These are phyloP conservation scores for Solanum rostratum DNA, from an alignment of 257 asterid genomes.

Conservation along the genomic window DNA sequence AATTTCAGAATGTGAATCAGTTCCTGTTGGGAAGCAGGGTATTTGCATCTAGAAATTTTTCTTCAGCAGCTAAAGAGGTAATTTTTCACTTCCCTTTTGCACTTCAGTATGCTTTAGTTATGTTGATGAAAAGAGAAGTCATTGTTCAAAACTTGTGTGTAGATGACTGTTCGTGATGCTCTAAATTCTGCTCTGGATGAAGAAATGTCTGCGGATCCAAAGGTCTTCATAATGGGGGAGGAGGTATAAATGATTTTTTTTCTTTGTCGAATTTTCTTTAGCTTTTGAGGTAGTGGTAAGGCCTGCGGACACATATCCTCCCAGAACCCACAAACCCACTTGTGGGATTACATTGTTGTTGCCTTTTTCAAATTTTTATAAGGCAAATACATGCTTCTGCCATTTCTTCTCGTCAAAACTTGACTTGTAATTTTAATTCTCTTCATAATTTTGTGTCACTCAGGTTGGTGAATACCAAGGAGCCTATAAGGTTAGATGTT, in stretches of 20 bases:
- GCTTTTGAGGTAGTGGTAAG: neutral
- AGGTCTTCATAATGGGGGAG: constrained; percentile 87
- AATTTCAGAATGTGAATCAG: neutral
- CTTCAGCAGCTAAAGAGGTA: constrained; percentile 67
- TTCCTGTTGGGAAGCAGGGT: constrained; percentile 28
- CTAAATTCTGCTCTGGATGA: constrained; percentile 89
- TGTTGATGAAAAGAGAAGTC: neutral
- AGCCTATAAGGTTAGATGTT: constrained; percentile 75
- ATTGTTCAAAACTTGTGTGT: constrained; percentile 9
- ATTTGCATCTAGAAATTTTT: constrained; percentile 46
- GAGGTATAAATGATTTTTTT: constrained; percentile 41
- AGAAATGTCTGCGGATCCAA: constrained; percentile 97
- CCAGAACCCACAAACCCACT: neutral
- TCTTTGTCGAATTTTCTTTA: neutral
- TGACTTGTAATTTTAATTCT: neutral
- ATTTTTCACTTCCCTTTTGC: neutral
- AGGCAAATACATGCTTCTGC: neutral
- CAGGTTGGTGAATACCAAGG: constrained; percentile 99
- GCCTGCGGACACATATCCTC: neutral
- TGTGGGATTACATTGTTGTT: no score
- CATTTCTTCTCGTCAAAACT: neutral
- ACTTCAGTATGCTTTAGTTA: neutral
- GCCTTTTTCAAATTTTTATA: neutral
- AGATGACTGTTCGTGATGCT: constrained; percentile 96
- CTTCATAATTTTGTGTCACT: neutral